Evolutionary conservation across 208 protist species (phyloP).

Genomic region (Trypanosoma theileri): DNA sequence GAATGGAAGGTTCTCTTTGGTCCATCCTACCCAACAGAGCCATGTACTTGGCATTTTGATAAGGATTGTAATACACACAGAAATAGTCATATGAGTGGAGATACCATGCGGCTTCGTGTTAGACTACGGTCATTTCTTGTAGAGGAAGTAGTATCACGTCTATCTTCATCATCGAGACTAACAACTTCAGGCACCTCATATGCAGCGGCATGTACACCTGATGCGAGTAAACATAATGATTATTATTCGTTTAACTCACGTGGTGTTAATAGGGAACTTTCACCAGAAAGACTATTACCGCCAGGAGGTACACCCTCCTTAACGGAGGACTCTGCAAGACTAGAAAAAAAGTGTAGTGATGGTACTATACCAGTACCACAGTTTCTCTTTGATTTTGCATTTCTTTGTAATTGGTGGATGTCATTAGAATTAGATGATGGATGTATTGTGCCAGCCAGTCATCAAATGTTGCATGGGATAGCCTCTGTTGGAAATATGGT

Average conservation of each 20-base stretch:
- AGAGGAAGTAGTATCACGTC: constrained; percentile 12
- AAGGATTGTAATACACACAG: constrained; percentile 22
- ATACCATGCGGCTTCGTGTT: no score
- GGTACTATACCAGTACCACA: neutral
- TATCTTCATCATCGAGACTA: constrained; percentile 1
- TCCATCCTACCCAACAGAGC: constrained; percentile 40
- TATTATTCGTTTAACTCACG: neutral
- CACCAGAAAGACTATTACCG: neutral
- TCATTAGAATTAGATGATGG: constrained; percentile 33
- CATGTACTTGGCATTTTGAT: constrained; percentile 46
- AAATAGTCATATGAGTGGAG: neutral
- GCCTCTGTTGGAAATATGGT: constrained; percentile 5
- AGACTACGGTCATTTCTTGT: constrained; percentile 16
- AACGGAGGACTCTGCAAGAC: neutral
- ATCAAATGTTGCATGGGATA: neutral
- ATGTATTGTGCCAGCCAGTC: constrained; percentile 2
- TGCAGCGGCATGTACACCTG: neutral
- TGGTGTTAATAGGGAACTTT: neutral
- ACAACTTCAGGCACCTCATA: neutral
- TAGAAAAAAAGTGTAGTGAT: neutral
- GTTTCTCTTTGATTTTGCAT: constrained; percentile 34
- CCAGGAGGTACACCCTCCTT: neutral
- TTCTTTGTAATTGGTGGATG: constrained; percentile 36
- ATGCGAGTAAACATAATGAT: neutral
- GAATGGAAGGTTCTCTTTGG: constrained; percentile 43